Evolutionary conservation across 805 yeast species (phyloP), one percentile per base, ranked within the genome.

Genomic region (Candida nitratophila): DNA sequence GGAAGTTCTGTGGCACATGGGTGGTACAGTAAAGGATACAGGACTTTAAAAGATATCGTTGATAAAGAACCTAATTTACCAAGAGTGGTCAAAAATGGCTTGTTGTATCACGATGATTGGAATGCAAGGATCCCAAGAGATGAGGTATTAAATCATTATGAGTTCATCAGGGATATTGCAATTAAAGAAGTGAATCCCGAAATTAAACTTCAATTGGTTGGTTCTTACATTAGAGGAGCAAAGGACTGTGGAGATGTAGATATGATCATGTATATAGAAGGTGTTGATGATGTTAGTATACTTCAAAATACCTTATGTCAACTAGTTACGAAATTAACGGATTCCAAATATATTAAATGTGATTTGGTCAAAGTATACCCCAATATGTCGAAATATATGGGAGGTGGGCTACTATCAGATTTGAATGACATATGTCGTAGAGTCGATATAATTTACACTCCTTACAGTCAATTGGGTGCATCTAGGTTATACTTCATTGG

Each of bases 401-500:
- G 68, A 14, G 76, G 76, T 0, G 59, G 61, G 38, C 51, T 57
- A 20, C 53, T 70, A 12, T 19, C 24, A 7, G 51, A 55, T 8
- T 32, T 9, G 16, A 50, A 58, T 12, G 49, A 52, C 11, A 56
- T 53, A 11, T 74, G 79, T 63, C 65, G 83, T n/a, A 61, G 83
- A 44, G 60, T 79, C 48, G 83, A 79, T 50, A 65, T 79, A 34
- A 52, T 78, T 35, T 53, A 68, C 3, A 76, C 73, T 6, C 75
- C 74, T 1, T 65, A 74, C 64, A 46, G 53, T 1, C 66, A 69
- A 29, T 50, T 64, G 9, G 83, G 81, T 0, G 74, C 78, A 0
- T 61, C 74, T 0, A 50, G 69, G 51, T 59, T 78, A 7, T 77
- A 78, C 53, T 78, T 75, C 50, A 75, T 78, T 0, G 84, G 84